Percentiles rank a stretch among this genome's conserved stretches.
phyloP scores from a whole-genome alignment of 1,284 basidiomycete genomes.

The Inonotus obliquus region DNA sequence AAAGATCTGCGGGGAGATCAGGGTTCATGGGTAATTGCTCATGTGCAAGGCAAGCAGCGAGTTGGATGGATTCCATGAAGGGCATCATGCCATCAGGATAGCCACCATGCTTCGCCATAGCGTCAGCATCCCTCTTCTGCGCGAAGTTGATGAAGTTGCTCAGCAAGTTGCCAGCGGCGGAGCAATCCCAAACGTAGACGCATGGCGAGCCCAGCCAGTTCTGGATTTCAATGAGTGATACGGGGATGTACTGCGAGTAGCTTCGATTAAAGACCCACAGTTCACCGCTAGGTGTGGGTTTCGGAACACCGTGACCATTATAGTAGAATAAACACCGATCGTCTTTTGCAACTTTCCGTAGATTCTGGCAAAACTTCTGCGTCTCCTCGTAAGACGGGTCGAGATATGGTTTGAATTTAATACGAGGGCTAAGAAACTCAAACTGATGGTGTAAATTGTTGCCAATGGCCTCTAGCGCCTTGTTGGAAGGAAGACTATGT shows the following conservation, averaged over 20 bases:
- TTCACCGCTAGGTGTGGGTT: conserved; percentile 94
- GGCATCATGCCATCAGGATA: conserved; percentile 62
- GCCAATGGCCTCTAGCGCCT: conserved; percentile 87
- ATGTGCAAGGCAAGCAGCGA: conserved; percentile 90
- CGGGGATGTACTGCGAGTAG: conserved; percentile 98
- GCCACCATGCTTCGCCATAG: conserved; percentile 53
- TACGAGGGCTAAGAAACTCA: conserved; percentile 88
- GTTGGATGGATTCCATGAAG: conserved; percentile 88
- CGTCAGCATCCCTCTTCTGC: conserved; percentile 80
- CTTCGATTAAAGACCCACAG: conserved; percentile 98
- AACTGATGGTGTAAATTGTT: conserved; percentile 94
- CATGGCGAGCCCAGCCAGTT: conserved; percentile 91
- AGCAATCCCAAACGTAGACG: conserved; percentile 99
- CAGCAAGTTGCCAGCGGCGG: conserved; percentile 90
- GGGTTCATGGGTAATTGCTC: conserved; percentile 94
- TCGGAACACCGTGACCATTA: conserved; percentile 97
- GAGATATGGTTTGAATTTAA: conserved; percentile 87
- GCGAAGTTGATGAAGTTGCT: conserved; percentile 90
- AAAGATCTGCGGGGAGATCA: conserved; percentile 94
- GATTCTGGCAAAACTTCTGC: conserved; percentile 81
- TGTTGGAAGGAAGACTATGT: conserved; percentile 79
- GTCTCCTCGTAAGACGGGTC: conserved; percentile 96
- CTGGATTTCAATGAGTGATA: conserved; percentile 91
- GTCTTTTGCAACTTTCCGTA: conserved; percentile 88
- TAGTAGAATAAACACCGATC: conserved; percentile 97